phyloP scores from a whole-genome alignment of 2,329 filamentous ascomycete genomes.

The Neofusicoccum umdonicola region DNA sequence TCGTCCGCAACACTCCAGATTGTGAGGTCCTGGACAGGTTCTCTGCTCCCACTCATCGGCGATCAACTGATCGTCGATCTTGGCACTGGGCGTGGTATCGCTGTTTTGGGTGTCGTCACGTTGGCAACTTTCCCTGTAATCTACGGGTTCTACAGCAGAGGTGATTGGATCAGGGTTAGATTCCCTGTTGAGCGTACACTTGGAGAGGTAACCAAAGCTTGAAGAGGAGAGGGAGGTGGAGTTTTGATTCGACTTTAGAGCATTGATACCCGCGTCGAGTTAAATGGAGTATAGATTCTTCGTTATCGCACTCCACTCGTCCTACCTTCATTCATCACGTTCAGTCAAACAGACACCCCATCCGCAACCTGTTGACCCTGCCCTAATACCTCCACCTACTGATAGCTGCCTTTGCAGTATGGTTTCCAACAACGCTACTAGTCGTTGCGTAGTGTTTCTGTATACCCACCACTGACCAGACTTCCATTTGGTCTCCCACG shows the following conservation, averaged over 20 bases:
- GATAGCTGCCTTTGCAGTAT: too few species aligned
- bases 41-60: too few species aligned
- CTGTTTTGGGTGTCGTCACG: too few species aligned
- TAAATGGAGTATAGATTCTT: neutral
- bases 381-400: slow-evolving; percentile 21
- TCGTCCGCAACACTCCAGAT: too few species aligned
- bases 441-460: slow-evolving; percentile 49
- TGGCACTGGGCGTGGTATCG: too few species aligned
- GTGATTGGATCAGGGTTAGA: neutral
- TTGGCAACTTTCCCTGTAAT: too few species aligned
- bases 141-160: neutral
- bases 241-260: neutral
- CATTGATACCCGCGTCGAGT: neutral
- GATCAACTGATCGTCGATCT: too few species aligned
- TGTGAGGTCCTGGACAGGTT: too few species aligned
- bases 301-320: too few species aligned
- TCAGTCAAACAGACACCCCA: neutral
- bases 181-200: neutral
- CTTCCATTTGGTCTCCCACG: slow-evolving; percentile 25
- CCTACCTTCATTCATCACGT: too few species aligned
- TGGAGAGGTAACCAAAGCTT: neutral
- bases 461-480: slow-evolving; percentile 32
- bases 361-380: neutral
- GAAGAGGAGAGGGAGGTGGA: neutral
- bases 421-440: slow-evolving; percentile 23